A percentile compares a stretch with the other conserved stretches of the same genome.
Conservation (phyloP, 139 green algal genomes). For the Mesotaenium endlicherianum region DNA sequence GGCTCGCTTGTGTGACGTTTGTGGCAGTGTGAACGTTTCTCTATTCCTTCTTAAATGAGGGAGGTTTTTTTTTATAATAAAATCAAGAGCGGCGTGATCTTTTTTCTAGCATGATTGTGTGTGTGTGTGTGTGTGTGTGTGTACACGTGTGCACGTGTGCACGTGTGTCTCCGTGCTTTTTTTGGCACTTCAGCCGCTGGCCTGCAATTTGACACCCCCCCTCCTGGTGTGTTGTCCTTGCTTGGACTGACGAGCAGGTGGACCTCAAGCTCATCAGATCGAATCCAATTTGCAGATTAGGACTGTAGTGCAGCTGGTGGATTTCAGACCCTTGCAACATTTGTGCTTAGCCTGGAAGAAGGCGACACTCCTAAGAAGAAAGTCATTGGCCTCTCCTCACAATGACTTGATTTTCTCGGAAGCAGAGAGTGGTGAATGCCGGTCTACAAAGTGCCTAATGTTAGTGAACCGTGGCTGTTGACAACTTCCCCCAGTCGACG, state of each 20-base stretch:
- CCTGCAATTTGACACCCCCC: constrained; percentile 5
- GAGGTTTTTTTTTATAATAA: no score
- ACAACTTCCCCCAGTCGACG: no score
- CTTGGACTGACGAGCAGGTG: constrained; percentile 27
- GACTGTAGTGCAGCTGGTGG: constrained; percentile 61
- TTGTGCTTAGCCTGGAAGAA: no score
- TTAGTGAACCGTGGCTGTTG: no score
- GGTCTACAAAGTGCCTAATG: no score
- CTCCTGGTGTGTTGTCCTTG: not conserved
- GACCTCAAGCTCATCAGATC: constrained; percentile 82
- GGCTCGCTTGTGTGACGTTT: not conserved
- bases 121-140: constrained; percentile 1
- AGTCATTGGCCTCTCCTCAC: no score
- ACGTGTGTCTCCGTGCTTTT: not conserved
- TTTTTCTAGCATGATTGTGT: not conserved
- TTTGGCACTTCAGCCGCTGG: not conserved
- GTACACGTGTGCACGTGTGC: not conserved
- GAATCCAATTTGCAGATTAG: constrained; percentile 93
- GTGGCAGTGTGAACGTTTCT: not conserved
- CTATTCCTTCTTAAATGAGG: no score
- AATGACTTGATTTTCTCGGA: no score
- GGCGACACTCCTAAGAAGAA: no score
- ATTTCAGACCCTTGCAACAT: no score
- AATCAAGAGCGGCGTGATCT: not conserved
- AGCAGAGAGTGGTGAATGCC: no score